Conservation (phyloP, 2,329 filamentous ascomycete genomes). For the Helotiales sp. region DNA sequence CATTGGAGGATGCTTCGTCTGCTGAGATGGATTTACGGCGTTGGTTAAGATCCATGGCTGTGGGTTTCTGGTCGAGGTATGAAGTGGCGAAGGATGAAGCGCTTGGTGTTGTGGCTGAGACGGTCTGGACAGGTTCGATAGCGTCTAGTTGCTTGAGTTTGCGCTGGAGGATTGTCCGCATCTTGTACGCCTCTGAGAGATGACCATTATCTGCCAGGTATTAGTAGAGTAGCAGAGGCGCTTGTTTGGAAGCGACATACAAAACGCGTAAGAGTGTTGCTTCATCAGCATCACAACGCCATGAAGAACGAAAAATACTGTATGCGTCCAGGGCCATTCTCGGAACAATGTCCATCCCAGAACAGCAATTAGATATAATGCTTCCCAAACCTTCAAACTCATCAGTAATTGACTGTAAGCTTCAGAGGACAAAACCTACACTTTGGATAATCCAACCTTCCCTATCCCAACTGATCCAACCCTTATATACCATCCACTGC, state of each 20-base stretch:
- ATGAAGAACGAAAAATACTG: slow-evolving; percentile 75
- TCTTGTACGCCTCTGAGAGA: slow-evolving; percentile 59
- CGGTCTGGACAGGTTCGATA: slow-evolving; percentile 46
- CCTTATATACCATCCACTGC: slow-evolving; percentile 59
- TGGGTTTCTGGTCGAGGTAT: slow-evolving; percentile 44
- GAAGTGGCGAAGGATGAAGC: slow-evolving; percentile 45
- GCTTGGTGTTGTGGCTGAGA: slow-evolving; percentile 44
- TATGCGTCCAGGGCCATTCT: slow-evolving; percentile 83
- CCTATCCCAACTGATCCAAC: slow-evolving; percentile 66
- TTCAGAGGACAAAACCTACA: slow-evolving; percentile 37
- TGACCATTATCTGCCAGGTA: slow-evolving; percentile 63
- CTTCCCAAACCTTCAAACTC: slow-evolving; percentile 62
- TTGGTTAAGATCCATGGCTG: slow-evolving; percentile 42
- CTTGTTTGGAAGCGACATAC: slow-evolving; percentile 12
- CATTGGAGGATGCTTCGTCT: slow-evolving; percentile 41
- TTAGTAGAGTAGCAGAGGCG: slow-evolving; percentile 3
- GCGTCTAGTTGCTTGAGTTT: slow-evolving; percentile 59
- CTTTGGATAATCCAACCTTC: slow-evolving; percentile 75
- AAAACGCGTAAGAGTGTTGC: slow-evolving; percentile 77
- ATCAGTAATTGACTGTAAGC: not conserved
- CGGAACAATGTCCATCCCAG: slow-evolving; percentile 67
- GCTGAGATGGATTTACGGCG: slow-evolving; percentile 40
- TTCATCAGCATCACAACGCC: slow-evolving; percentile 80
- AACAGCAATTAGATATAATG: slow-evolving; percentile 58
- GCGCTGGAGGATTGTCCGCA: slow-evolving; percentile 43